Base-by-base conservation (phyloP, 2,329 filamentous ascomycete genomes). In the Xylariales sp. region DNA sequence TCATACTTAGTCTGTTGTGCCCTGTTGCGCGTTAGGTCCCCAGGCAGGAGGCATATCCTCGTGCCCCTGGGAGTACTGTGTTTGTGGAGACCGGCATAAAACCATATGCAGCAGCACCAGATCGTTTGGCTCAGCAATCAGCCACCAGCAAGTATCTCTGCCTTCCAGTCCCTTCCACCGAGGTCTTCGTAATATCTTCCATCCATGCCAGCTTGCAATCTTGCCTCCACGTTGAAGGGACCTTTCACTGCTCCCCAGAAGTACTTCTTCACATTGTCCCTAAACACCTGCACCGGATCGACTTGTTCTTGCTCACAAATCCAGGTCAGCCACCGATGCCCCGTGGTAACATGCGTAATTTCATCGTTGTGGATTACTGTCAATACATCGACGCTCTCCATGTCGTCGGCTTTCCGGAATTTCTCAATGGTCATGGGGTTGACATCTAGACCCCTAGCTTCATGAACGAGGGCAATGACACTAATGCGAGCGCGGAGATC, bases 391-490 rank as follows among this genome's bases (percentile, higher is more conserved):
- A 68, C 65, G 34, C 65, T 70, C 32, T 70, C 65, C 7, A 24
- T 28, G 29, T 70, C 67, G 2, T 50, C 48, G 0, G 62, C 60
- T 29, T 54, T 57, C 34, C 63, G 65, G 45, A 70, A 70, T 38
- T 69, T 69, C 31, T 66, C 59, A 29, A 70, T 70, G 1, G 67
- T 69, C 56, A 67, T 56, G 0, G 66, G 67, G 29, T 70, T 70
- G 6, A 70, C 62, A 33, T 70, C 67, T 1, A 70, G 52, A 2
- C 66, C 67, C 3, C 66, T 61, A 1, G 66, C 67, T 44, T 70
- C 67, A 40, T 70, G 66, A 2, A 70, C 67, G n/a, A 70, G 53
- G 0, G 66, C 65, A 38, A 70, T 66, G 29, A 70, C 62, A 46
- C 63, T 66, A 40, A 70, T 70, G 23, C 67, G 52, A 2, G 67